phyloP scores from a whole-genome alignment of 352 stramenopile genomes.

The Phytophthora palmivora region DNA sequence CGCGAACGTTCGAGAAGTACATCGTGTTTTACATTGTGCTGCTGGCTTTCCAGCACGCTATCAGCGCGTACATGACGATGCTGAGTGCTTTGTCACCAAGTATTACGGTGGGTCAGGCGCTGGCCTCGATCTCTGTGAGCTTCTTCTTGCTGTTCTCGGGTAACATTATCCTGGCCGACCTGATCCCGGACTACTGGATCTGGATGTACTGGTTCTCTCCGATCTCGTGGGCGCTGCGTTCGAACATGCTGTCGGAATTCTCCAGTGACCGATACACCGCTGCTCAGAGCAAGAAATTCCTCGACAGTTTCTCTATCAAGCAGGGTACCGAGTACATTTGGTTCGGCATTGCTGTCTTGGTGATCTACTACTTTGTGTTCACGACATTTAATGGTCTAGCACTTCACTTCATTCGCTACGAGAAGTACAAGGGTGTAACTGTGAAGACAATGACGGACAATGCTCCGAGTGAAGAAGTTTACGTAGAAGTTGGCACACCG shows the following conservation, averaged over 20 bases:
- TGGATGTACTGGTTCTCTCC: slow-evolving; percentile 86
- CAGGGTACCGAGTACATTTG: slow-evolving; percentile 51
- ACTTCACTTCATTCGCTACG: slow-evolving; percentile 57
- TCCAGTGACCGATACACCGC: slow-evolving; percentile 46
- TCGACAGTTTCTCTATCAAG: slow-evolving; percentile 54
- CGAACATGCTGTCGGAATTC: slow-evolving; percentile 73
- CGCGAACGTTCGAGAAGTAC: slow-evolving; percentile 65
- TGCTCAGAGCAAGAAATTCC: slow-evolving; percentile 12
- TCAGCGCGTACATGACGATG: slow-evolving; percentile 72
- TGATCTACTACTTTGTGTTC: slow-evolving; percentile 58
- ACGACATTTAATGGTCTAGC: slow-evolving; percentile 50
- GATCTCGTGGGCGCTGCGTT: slow-evolving; percentile 60
- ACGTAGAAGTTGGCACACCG: slow-evolving; percentile 42
- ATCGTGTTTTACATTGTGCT: slow-evolving; percentile 84
- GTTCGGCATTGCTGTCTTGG: slow-evolving; percentile 44
- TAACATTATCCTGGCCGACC: slow-evolving; percentile 75
- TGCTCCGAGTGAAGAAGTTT: slow-evolving; percentile 32
- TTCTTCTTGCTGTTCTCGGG: slow-evolving; percentile 83
- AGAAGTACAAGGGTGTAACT: slow-evolving; percentile 52
- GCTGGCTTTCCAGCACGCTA: slow-evolving; percentile 78
- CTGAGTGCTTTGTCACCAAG: slow-evolving; percentile 61
- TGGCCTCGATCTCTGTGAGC: slow-evolving; percentile 58
- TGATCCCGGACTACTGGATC: slow-evolving; percentile 79
- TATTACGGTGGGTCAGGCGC: slow-evolving; percentile 60
- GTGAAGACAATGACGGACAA: slow-evolving; percentile 44